phyloP scores from a whole-genome alignment of 2,329 filamentous ascomycete genomes.

The Ceratocystis cubensis region DNA sequence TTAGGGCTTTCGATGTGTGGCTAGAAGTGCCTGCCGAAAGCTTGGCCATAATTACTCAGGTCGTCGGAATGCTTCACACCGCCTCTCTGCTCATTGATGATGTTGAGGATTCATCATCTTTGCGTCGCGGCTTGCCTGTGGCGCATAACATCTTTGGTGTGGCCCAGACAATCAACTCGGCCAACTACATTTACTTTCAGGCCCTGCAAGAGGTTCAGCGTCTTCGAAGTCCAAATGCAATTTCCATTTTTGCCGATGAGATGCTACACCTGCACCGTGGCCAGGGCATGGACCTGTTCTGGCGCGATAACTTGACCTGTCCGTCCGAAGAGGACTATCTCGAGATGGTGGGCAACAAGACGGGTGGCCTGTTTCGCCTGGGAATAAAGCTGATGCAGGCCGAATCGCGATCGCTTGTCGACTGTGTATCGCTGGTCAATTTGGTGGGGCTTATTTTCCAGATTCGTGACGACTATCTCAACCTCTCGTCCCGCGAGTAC shows the following conservation, averaged over 20 bases:
- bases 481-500: constrained; percentile 64
- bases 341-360: constrained; percentile 91
- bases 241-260: constrained; percentile 68
- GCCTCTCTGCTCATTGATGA: constrained; percentile 76
- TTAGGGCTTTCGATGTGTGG: constrained; percentile 70
- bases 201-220: constrained; percentile 63
- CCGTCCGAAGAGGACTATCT: constrained; percentile 80
- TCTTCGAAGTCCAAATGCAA: constrained; percentile 53
- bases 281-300: constrained; percentile 85
- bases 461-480: constrained; percentile 88
- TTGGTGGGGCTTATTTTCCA: constrained; percentile 77
- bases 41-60: constrained; percentile 62
- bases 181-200: constrained; percentile 79
- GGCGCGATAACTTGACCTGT: constrained; percentile 73
- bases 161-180: constrained; percentile 79
- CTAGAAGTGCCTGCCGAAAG: constrained; percentile 58
- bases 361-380: constrained; percentile 71
- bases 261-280: constrained; percentile 73
- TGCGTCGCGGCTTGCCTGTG: constrained; percentile 68
- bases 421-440: constrained; percentile 76
- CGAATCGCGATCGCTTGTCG: constrained; percentile 44
- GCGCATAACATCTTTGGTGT: constrained; percentile 76
- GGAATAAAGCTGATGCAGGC: constrained; percentile 83
- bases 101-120: constrained; percentile 66
- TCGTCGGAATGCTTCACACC: constrained; percentile 76